phyloP scores from a whole-genome alignment of 768 basidiomycete genomes.

The Suillus ampliporus region DNA sequence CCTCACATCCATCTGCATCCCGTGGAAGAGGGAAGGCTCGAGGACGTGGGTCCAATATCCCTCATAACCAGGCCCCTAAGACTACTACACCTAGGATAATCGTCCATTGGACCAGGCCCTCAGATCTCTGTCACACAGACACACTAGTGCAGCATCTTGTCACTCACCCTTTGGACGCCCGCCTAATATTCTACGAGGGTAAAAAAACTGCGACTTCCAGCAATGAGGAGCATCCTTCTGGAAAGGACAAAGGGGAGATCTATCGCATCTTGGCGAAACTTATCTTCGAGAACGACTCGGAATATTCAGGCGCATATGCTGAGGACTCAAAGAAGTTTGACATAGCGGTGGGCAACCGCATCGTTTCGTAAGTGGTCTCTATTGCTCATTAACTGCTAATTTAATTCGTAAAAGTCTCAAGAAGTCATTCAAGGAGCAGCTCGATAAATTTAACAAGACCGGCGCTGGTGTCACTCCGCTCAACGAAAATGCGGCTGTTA shows the following conservation, averaged over 20 bases:
- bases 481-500: neutral
- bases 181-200: neutral
- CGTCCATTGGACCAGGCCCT: neutral
- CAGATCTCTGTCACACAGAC: neutral
- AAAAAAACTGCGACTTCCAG: neutral
- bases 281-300: constrained; percentile 1
- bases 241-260: constrained; percentile 6
- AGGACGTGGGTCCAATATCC: neutral
- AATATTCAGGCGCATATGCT: neutral
- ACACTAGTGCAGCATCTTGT: neutral
- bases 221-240: neutral
- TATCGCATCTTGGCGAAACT: neutral
- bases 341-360: neutral
- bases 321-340: neutral
- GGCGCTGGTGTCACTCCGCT: neutral
- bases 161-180: neutral
- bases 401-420: neutral
- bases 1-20: neutral
- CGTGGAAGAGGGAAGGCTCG: neutral
- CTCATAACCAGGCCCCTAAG: neutral
- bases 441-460: neutral
- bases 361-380: neutral
- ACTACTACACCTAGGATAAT: neutral
- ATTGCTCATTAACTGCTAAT: neutral
- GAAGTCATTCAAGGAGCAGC: neutral